Percentiles rank a stretch among this genome's conserved stretches.
Conservation (phyloP, 768 basidiomycete genomes). For the Leccinum sublutescens region DNA sequence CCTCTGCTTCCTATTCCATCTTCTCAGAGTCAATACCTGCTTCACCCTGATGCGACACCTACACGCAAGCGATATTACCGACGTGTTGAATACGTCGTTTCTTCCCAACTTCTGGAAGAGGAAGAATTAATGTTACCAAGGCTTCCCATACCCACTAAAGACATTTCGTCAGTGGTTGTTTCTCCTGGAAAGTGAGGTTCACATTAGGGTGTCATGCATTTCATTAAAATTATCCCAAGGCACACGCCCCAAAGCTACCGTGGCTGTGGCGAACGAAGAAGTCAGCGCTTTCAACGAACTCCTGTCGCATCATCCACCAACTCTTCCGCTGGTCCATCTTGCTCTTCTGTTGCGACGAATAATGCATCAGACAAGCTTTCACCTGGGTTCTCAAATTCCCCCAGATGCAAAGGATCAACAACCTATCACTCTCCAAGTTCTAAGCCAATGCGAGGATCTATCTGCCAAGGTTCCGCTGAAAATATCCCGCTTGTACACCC, state of each 20-base stretch:
- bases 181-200: constrained; percentile 19
- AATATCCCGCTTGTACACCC: constrained; percentile 5
- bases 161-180: neutral
- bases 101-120: constrained; percentile 36
- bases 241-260: neutral
- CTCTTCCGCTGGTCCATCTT: constrained; percentile 1
- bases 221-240: constrained; percentile 15
- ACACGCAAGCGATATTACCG: constrained; percentile 36
- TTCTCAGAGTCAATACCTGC: constrained; percentile 36
- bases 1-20: constrained; percentile 23
- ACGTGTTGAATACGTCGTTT: constrained; percentile 18
- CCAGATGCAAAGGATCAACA: neutral
- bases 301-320: constrained; percentile 2
- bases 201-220: neutral
- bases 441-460: neutral
- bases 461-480: constrained; percentile 5
- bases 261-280: neutral
- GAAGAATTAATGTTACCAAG: constrained; percentile 21
- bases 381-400: neutral
- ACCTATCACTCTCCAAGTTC: constrained; percentile 2
- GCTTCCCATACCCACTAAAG: neutral
- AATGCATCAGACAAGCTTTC: neutral
- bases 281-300: neutral
- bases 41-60: constrained; percentile 30
- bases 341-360: neutral